These are phyloP conservation scores for Orbilia ellipsospora DNA, from an alignment of 2,329 filamentous ascomycete genomes.

Conservation along the genomic window DNA sequence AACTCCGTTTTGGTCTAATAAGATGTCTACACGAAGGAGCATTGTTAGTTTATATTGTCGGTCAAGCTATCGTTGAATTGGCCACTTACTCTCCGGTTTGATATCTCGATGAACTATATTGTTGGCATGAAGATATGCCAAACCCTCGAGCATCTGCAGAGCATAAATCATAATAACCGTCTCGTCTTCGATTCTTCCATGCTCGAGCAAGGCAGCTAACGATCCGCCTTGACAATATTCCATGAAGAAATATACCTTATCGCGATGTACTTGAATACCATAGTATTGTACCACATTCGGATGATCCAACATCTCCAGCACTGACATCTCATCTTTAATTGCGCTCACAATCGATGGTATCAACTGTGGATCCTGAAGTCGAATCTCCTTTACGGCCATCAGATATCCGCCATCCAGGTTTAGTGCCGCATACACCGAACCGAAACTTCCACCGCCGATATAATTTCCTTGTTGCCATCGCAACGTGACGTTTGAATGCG, in stretches of 20 bases:
- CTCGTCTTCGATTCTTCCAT: constrained; percentile 97
- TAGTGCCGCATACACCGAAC: constrained; percentile 96
- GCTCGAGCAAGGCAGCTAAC: constrained; percentile 86
- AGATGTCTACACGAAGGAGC: constrained; percentile 73
- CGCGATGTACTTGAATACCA: constrained; percentile 95
- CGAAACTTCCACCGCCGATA: constrained; percentile 95
- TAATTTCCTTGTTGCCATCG: constrained; percentile 99
- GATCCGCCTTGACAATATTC: constrained; percentile 98
- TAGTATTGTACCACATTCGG: constrained; percentile 98
- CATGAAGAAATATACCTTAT: constrained; percentile 99
- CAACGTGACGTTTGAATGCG: constrained; percentile 92
- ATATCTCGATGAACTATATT: constrained; percentile 96
- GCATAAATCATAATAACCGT: constrained; percentile 97
- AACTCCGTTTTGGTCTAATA: constrained; percentile 95
- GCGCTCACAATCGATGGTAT: constrained; percentile 94
- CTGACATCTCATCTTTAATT: constrained; percentile 96
- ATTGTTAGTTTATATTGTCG: constrained; percentile 53
- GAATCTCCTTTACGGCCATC: constrained; percentile 99
- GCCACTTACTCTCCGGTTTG: constrained; percentile 88
- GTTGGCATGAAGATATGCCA: constrained; percentile 91
- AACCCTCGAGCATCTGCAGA: constrained; percentile 89
- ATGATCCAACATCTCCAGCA: constrained; percentile 93
- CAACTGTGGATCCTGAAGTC: constrained; percentile 93
- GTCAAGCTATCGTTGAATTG: constrained; percentile 48
- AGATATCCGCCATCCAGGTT: constrained; percentile 94